Evolutionary conservation across 768 basidiomycete genomes (phyloP).

Genomic region (Hericium erinaceus): DNA sequence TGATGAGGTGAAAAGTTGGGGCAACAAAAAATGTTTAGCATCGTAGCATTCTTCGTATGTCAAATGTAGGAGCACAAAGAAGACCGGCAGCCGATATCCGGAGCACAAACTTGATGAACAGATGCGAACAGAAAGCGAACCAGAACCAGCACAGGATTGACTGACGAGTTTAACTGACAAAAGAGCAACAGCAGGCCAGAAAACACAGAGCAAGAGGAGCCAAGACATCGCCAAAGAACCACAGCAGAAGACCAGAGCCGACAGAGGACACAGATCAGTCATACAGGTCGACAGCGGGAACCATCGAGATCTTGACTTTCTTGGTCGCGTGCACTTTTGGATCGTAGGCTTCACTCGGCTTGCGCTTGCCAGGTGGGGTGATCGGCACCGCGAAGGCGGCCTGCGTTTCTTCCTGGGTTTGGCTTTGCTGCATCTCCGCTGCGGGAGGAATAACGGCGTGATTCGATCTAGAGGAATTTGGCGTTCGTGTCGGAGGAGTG

Average conservation of each 20-base stretch:
- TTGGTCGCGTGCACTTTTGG: conserved; percentile 26
- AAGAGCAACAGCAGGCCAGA: not conserved
- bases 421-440: not conserved
- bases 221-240: not conserved
- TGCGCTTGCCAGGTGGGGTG: conserved; percentile 28
- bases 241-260: too few species aligned
- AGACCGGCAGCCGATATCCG: too few species aligned
- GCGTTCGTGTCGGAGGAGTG: not conserved
- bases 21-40: too few species aligned
- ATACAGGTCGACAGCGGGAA: conserved; percentile 61
- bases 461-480: not conserved
- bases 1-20: too few species aligned
- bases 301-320: conserved; percentile 67
- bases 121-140: too few species aligned
- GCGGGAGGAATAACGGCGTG: not conserved
- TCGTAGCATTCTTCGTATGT: too few species aligned
- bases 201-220: not conserved
- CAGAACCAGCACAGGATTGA: not conserved
- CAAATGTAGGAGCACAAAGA: too few species aligned
- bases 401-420: too few species aligned
- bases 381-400: conserved; percentile 18
- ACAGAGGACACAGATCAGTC: conserved; percentile 34
- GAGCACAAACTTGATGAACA: too few species aligned
- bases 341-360: conserved; percentile 12
- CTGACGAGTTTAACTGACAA: not conserved